Conservation (phyloP, 2,329 filamentous ascomycete genomes). For the Fusarium sp. region DNA sequence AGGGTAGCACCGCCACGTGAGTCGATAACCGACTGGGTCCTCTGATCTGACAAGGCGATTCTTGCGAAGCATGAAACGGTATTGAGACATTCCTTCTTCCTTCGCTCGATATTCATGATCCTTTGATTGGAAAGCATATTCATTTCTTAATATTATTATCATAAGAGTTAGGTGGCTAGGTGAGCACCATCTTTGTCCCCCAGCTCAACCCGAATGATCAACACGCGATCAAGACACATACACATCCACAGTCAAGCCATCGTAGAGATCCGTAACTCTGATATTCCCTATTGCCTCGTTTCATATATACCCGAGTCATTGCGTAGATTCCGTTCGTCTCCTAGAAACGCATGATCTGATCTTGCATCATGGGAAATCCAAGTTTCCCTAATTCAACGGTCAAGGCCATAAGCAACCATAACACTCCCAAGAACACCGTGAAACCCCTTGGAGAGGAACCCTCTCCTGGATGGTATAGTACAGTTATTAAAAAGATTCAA, state of each 20-base stretch:
- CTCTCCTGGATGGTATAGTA: conserved; percentile 42
- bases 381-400: conserved; percentile 32
- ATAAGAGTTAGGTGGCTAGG: not conserved
- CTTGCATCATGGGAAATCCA: conserved; percentile 35
- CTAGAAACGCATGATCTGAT: conserved; percentile 20
- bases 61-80: not conserved
- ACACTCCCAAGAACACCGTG: conserved; percentile 44
- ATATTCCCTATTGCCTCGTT: conserved; percentile 32
- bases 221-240: not conserved
- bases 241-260: not conserved
- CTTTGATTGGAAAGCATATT: not conserved
- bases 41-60: not conserved
- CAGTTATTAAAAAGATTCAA: conserved; percentile 44
- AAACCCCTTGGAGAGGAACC: conserved; percentile 33
- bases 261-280: conserved; percentile 4
- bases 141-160: not conserved
- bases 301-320: conserved; percentile 34
- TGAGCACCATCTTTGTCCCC: not conserved
- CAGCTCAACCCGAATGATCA: not conserved
- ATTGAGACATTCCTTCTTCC: not conserved
- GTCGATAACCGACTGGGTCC: not conserved
- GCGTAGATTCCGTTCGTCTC: conserved; percentile 34
- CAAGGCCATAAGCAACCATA: conserved; percentile 34
- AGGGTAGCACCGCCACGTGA: not conserved
- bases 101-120: not conserved